Percentiles rank a stretch among this genome's conserved stretches.
Conservation (phyloP, 164 flowering plant genomes). For the Chimonanthus praecox region DNA sequence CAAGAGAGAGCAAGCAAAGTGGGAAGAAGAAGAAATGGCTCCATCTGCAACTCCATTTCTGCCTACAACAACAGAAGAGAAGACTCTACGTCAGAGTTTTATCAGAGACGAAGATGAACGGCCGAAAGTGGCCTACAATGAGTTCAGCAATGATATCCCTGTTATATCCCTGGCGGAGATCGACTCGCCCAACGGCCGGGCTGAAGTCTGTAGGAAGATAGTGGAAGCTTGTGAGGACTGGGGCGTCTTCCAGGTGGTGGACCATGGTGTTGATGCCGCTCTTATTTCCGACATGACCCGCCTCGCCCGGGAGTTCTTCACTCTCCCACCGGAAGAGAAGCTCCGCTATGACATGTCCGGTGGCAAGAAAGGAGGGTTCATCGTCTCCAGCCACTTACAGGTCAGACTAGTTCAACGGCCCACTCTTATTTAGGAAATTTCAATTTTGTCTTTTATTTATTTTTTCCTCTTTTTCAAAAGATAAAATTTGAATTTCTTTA, state of each 20-base stretch:
- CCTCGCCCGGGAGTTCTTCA: constrained; percentile 62
- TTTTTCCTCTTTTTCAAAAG: too few species aligned
- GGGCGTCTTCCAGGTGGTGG: constrained; percentile 84
- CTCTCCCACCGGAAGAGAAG: constrained; percentile 70
- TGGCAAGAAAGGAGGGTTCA: constrained; percentile 83
- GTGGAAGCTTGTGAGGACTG: constrained; percentile 80
- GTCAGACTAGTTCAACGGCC: constrained; percentile 18
- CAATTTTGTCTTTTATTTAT: too few species aligned
- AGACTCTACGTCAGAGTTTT: constrained; percentile 45
- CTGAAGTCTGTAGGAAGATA: constrained; percentile 48
- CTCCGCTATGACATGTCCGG: constrained; percentile 76
- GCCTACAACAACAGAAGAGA: constrained; percentile 25
- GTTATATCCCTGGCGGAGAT: constrained; percentile 67
- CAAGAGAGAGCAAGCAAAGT: background rate
- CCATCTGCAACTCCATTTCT: constrained; percentile 5
- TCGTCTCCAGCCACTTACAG: constrained; percentile 77
- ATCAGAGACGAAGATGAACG: constrained; percentile 82
- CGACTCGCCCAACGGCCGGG: constrained; percentile 37
- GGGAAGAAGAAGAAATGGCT: constrained; percentile 4
- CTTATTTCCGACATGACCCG: constrained; percentile 54
- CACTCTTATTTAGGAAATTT: background rate
- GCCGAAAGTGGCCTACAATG: constrained; percentile 67
- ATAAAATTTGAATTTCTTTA: too few species aligned
- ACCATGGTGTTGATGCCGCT: constrained; percentile 63
- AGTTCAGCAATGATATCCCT: constrained; percentile 68